Base-by-base conservation (phyloP, 148 eudicot genomes). In the Spergularia marina region DNA sequence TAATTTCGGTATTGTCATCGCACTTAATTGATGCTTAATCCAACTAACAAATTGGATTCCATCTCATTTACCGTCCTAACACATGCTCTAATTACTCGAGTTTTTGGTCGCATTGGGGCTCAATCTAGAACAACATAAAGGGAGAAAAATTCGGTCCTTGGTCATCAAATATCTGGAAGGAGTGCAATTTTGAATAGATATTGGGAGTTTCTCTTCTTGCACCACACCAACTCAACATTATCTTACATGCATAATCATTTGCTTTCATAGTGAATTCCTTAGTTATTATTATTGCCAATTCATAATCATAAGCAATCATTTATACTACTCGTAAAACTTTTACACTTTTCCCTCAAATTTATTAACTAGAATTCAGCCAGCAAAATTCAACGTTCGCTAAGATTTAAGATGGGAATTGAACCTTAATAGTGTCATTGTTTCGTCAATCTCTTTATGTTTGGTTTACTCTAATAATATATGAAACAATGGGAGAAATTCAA, bases 141-240 rank as follows among this genome's bases (percentile, higher is more conserved):
- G 0, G 4, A 0, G 6, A 55, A 12, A 17, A 55, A 6, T 44
- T 44, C 10, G 10, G 49, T 9, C 49, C 49, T 4, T 44, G 8
- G 49, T 44, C 49, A 44, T 44, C 49, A 6, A 44, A 4, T 1
- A 44, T 44, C 49, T 44, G 10, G 49, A 44, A 44, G 49, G 49
- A 44, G 49, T 18, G 66, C 34, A 18, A 62, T 11, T 20, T 25
- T 62, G 66, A 20, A 40, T n/a, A 21, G 64, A 51, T 39, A 78
- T 84, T 72, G 74, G 72, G 52, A 70, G 51, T 65, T 81, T 68
- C 56, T 55, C 36, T 59, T 71, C 36, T 75, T 80, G 84, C 74
- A 74, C 77, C 84, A 77, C 83, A 77, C 82, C 80, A 74, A 66
- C 84, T 78, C 79, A 81, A 84, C 87, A 85, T 72, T 77, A 79